Evolutionary conservation across 305 asterid genomes (phyloP).

Genomic region (Fraxinus albicans): DNA sequence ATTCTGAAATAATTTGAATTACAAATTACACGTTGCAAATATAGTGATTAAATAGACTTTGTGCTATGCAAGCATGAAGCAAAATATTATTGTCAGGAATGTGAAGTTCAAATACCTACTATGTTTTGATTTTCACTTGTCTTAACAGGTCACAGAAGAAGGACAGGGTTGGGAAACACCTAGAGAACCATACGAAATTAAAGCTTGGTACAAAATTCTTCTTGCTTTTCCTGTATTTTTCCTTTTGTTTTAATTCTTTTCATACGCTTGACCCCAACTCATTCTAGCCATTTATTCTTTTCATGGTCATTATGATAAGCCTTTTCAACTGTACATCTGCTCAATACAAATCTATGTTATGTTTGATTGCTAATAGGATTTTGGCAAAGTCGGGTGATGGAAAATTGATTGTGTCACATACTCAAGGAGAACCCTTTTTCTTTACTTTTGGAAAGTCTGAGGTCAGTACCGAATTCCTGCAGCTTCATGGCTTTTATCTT

Average conservation of each 20-base stretch:
- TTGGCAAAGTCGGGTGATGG: slow-evolving; percentile 85
- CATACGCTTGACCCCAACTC: not conserved
- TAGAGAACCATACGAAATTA: slow-evolving; percentile 88
- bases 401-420: slow-evolving; percentile 49
- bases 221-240: not conserved
- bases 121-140: slow-evolving; percentile 25
- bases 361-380: slow-evolving; percentile 53
- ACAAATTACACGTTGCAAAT: not conserved
- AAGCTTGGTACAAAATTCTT: slow-evolving; percentile 64
- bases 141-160: slow-evolving; percentile 69
- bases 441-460: slow-evolving; percentile 93
- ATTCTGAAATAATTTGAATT: not conserved
- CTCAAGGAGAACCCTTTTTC: slow-evolving; percentile 67
- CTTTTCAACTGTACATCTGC: not conserved
- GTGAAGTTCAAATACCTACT: not conserved
- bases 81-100: not conserved
- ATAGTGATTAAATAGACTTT: slow-evolving; percentile 1
- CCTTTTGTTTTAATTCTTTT: not conserved
- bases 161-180: slow-evolving; percentile 98
- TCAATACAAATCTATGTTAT: not conserved
- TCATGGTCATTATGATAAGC: not conserved
- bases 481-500: slow-evolving; percentile 10
- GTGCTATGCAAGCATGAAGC: not conserved
- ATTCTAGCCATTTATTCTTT: slow-evolving; percentile 13
- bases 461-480: slow-evolving; percentile 40